Base-by-base conservation (phyloP, 441 rosid genomes). In the Arabidopsis hybrid region DNA sequence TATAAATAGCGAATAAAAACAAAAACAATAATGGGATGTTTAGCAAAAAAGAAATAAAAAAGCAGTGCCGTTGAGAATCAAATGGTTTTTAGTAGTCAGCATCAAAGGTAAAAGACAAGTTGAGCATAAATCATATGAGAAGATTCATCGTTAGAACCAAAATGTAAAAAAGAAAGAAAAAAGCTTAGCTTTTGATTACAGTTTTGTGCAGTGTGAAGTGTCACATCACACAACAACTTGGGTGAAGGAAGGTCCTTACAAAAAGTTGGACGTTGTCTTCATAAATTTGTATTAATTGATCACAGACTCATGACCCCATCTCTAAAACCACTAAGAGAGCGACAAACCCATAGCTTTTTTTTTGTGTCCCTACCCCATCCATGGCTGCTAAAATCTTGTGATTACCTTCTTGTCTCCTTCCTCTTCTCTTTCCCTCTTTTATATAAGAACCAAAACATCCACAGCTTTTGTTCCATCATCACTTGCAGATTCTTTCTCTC, bases 231-330 rank as follows among this genome's bases (percentile, higher is more conserved):
- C 32, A 58, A 47, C 76, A 71, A 76, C 67, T 76, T 71, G 53
- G 62, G 31, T 58, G 55, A 69, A 70, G 55, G 55, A 69, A 76
- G 55, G 67, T 76, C 75, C 65, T 69, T 63, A 46, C 65, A 62
- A 69, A 61, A 69, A 75, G 73, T 14, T 75, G 52, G 62, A 75
- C 36, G 58, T 75, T 75, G 78, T 75, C 69, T 67, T 75, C 69
- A 74, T 74, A 67, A 60, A 74, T 74, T 29, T 67, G 45, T 60
- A 74, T 42, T 66, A 6, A 73, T 55, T 65, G 65, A 38, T 65
- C n/a, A 34, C n/a, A 34, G 51, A 61, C 43, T 60, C 9, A 38
- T 18, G 71, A 57, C 43, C 43, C 13, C 71, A 57, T 65, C 78
- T 34, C 8, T 18, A 5, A 66, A 68, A 68, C 74, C 74, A 68